Evolutionary conservation across 2,329 filamentous ascomycete species (phyloP), one percentile per base, ranked within the genome.

Genomic region (Cladophialophora immunda): DNA sequence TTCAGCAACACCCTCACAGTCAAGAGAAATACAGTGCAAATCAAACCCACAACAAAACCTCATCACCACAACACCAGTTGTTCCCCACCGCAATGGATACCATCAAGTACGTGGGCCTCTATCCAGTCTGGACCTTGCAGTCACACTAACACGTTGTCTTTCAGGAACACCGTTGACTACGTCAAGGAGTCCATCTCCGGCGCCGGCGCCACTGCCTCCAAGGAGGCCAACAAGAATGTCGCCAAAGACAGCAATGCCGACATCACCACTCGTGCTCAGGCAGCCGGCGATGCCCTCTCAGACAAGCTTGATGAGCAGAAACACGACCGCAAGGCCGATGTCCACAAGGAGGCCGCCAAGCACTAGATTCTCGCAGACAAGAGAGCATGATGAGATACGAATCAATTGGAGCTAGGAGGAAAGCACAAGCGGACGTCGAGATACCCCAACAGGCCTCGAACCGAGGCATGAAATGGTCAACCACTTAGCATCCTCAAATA

Each of bases 161-260:
- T 7, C 62, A 72, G 70, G 84, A 87, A 90, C 81, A 86, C 86
- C 76, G 87, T 81, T 81, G 90, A 89, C 86, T 90, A 90, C 86
- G 87, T 90, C 80, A 80, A 85, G 72, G 89, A 90, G 85, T 80
- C 82, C 74, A 78, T 88, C 76, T 83, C 90, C 83, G 81, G 88
- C 77, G 82, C 83, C 69, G 75, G 82, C 69, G 80, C 81, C 69
- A 83, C 84, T 71, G 81, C 85, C 66, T 86, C 83, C 81, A 90
- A 91, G 86, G 87, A 90, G 81, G 82, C 82, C 81, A 90, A 91
- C 86, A 90, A 90, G 86, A 76, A 85, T 71, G 84, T 87, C 71
- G 89, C 88, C 79, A 90, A 90, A 84, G 86, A 87, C 76, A 61
- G 47, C 62, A 80, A 88, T 75, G 83, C 82, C 70, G 68, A 71